Evolutionary conservation across 2,329 filamentous ascomycete genomes (phyloP), one percentile per base, ranked within the genome.

Genomic region (Aureobasidium melanogenum): DNA sequence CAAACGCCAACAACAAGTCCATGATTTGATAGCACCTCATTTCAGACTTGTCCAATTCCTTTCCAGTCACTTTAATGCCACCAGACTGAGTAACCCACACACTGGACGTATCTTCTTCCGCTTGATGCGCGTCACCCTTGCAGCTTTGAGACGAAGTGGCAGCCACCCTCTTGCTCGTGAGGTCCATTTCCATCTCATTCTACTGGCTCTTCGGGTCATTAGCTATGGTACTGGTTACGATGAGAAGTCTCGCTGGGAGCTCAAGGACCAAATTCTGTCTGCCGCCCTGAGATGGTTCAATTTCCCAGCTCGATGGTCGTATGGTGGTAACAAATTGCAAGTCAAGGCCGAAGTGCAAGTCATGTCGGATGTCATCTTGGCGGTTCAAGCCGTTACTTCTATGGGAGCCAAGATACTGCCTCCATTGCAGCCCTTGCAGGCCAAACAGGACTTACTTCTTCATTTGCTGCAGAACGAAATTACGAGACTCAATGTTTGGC

Each of bases 11-110:
- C 88, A 94, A 67, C 77, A 83, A 30, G 87, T 91, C 1, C 89
- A 96, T 68, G 88, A 94, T 68, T 77, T 93, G 56, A 84, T 99
- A 41, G 87, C 90, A 8, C 94, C 94, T 4, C 94, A 99, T 72
- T 85, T 89, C 58, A 86, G 89, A 26, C 76, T 97, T 28, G 76
- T 97, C 36, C 91, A 96, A 65, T 96, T 97, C 72, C 84, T 99
- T 63, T 87, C 84, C 63, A 99, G 94, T 69, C 93, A 97, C 72
- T 99, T 96, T 77, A 96, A 91, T 71, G 91, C 95, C 1, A 92
- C 89, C 14, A 84, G 92, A n/a, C 80, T 97, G 28, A 88, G 90
- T 28, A 96, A 88, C 67, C 81, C 85, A 1, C 88, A 97, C 70
- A 87, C 88, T 0, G 90, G 96, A 67, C 84, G 84, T 63, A 82